phyloP scores from a whole-genome alignment of 805 yeast genomes.

The Metschnikowia matae region DNA sequence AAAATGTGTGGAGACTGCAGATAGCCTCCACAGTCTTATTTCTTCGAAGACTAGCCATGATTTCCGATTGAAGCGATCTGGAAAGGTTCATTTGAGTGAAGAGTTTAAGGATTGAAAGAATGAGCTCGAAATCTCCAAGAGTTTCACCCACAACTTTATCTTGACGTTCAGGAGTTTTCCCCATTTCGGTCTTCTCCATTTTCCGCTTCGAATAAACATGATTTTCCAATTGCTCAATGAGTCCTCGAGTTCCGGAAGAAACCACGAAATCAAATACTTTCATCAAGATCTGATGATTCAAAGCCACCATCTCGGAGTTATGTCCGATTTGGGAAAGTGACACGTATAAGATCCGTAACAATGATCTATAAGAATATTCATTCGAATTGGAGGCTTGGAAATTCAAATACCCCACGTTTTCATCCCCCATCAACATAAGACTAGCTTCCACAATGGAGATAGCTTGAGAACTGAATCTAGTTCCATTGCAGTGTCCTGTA shows the following conservation, averaged over 20 bases:
- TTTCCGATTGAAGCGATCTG: constrained; percentile 41
- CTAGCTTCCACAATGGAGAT: constrained; percentile 42
- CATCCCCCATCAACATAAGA: constrained; percentile 45
- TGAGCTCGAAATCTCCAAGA: constrained; percentile 60
- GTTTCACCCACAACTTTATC: constrained; percentile 35
- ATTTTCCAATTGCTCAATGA: constrained; percentile 56
- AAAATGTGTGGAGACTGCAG: constrained; percentile 60
- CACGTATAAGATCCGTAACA: constrained; percentile 55
- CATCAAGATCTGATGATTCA: constrained; percentile 48
- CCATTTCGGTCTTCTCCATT: constrained; percentile 3
- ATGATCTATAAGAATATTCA: constrained; percentile 46
- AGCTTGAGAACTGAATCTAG: constrained; percentile 21
- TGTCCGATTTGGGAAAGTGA: constrained; percentile 42
- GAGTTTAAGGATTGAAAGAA: constrained; percentile 61
- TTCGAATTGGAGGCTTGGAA: constrained; percentile 27
- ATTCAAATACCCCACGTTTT: constrained; percentile 45
- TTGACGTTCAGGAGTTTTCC: no score
- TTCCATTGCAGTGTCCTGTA: constrained; percentile 31
- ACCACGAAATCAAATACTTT: constrained; percentile 61
- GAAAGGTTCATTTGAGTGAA: constrained; percentile 50
- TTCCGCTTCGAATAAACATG: constrained; percentile 44
- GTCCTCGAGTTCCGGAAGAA: constrained; percentile 58
- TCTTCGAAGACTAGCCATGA: constrained; percentile 51
- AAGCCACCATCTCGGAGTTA: constrained; percentile 37
- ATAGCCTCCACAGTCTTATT: constrained; percentile 61